Evolutionary conservation across 495 filamentous ascomycete species (phyloP), one percentile per base, ranked within the genome.

Genomic region (Lentithecium fluviatile): DNA sequence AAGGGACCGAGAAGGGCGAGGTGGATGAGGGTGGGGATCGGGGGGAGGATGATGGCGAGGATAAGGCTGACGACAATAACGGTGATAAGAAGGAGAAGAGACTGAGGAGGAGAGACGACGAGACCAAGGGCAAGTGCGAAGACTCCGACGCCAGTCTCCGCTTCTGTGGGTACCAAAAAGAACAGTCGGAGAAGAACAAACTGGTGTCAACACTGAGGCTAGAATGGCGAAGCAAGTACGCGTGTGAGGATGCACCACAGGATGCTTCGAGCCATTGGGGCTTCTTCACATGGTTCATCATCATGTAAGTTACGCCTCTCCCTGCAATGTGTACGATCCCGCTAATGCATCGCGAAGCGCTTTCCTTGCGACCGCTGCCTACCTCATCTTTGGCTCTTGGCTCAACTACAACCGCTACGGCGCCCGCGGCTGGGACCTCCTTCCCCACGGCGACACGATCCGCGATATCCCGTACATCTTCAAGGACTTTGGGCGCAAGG

Each of bases 311-410:
- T 21, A 2, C 23, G 2, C 20, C 56, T 38, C 40, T 20, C 19
- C 15, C 40, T 43, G 19, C 15, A 20, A 6, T 3, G 40, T 43
- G 13, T 4, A n/a, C 15, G 40, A 43, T 43, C 19, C 52, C 50
- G 23, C 56, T 51, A 51, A 29, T 20, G 17, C 23, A 24, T 45
- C 29, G 43, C 32, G 56, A 64, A 93, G 93, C 62, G 73, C 87
- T 70, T 98, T 98, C 82, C 81, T 97, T 46, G 83, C 81, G 45
- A 83, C 84, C 17, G 91, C 94, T 15, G 77, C 95, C 20, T 98
- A 98, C 74, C 85, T 98, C 64, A 96, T 98, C 73, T 97, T 97
- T 69, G 91, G 91, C 69, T 95, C 91, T 21, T 98, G 94, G 94
- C 85, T 97, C 65, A 97, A 97, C 78, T 97, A 97, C 80, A 97